phyloP scores from a whole-genome alignment of 345 rosid genomes.

The Lagerstroemia speciosa region DNA sequence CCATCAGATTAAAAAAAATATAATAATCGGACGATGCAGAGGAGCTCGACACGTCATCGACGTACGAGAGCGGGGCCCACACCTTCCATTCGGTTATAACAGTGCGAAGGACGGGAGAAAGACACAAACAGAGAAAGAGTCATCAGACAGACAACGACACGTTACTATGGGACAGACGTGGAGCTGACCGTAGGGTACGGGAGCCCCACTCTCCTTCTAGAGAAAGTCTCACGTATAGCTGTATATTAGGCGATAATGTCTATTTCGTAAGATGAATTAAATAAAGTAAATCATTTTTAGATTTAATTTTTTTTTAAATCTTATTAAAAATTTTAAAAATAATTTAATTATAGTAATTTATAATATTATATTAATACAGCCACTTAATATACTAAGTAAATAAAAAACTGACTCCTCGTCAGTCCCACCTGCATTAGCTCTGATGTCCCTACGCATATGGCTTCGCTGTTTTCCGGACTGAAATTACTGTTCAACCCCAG shows the following conservation, averaged over 20 bases:
- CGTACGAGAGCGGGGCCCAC: background rate
- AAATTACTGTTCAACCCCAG: background rate
- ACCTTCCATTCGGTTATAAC: background rate
- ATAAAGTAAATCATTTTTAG: too few relatives aligned
- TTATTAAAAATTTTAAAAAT: too few relatives aligned
- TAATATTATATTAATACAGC: too few relatives aligned
- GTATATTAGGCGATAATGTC: background rate
- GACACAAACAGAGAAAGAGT: background rate
- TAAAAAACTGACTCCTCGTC: too few relatives aligned
- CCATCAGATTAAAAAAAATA: background rate
- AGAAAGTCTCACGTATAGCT: too few relatives aligned
- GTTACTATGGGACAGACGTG: background rate
- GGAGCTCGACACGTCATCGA: slow-evolving; percentile 14
- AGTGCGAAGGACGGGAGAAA: background rate
- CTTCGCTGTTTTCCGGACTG: background rate
- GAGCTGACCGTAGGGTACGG: background rate
- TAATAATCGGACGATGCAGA: background rate
- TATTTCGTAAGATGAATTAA: too few relatives aligned
- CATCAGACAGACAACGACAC: slow-evolving; percentile 3
- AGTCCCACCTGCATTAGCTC: too few relatives aligned
- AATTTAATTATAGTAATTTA: too few relatives aligned
- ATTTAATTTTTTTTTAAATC: too few relatives aligned
- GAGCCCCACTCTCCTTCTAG: background rate
- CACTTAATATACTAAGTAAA: too few relatives aligned
- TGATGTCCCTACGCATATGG: background rate